phyloP scores from a whole-genome alignment of 192 early-diverging fungal genomes.

The Tieghemiomyces parasiticus region DNA sequence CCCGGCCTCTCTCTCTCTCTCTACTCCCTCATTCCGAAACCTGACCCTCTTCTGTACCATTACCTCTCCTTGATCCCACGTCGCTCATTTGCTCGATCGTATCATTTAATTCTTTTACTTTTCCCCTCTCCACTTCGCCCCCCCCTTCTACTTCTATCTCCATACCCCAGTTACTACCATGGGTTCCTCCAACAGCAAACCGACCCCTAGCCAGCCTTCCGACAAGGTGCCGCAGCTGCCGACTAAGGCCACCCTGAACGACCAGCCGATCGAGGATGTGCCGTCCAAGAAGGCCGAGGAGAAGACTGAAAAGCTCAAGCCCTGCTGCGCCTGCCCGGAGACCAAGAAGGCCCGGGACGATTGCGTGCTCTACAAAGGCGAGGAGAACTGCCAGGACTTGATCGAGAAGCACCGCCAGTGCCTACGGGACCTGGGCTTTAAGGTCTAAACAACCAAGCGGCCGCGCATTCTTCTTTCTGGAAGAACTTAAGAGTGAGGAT shows the following conservation, averaged over 20 bases:
- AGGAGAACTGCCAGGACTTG: slow-evolving; percentile 77
- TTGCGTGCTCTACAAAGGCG: slow-evolving; percentile 73
- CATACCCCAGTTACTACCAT: not conserved
- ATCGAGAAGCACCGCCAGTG: slow-evolving; percentile 80
- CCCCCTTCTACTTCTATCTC: not conserved
- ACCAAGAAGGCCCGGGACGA: slow-evolving; percentile 82
- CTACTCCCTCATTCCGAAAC: too few relatives aligned
- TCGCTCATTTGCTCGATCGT: not conserved
- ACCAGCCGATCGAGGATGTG: slow-evolving; percentile 9
- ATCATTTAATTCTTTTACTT: not conserved
- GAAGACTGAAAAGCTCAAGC: too few relatives aligned
- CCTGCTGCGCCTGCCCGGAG: slow-evolving; percentile 95
- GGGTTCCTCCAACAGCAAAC: slow-evolving; percentile 1
- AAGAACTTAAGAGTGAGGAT: too few relatives aligned
- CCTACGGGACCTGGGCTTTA: slow-evolving; percentile 90
- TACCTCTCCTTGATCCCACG: too few relatives aligned
- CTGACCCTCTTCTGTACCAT: too few relatives aligned
- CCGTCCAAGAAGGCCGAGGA: too few relatives aligned
- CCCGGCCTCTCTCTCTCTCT: too few relatives aligned
- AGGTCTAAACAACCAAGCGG: slow-evolving; percentile 34
- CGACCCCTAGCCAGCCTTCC: not conserved
- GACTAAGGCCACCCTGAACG: not conserved
- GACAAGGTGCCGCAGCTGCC: not conserved
- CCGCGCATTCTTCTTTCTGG: too few relatives aligned
- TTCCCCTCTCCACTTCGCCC: not conserved